Base-by-base conservation (phyloP, 352 stramenopile species). In the Pythium inflatum region DNA sequence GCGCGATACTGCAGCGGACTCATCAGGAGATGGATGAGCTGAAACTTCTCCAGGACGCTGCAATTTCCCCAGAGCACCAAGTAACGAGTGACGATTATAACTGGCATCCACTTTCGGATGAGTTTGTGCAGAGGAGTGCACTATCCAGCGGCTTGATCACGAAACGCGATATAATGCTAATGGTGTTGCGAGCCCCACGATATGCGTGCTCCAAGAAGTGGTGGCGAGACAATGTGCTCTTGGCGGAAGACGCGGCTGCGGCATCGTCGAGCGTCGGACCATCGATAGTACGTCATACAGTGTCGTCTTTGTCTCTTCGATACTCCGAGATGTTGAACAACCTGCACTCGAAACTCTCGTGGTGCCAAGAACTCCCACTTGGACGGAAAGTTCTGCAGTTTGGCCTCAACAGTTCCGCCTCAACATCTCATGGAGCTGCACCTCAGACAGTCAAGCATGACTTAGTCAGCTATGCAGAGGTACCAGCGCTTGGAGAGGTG, bases 101-200 rank as follows among this genome's bases (percentile, higher is more conserved):
- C 50, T 96, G 88, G 88, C 75, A 92, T 28, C 84, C 88, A 28
- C 67, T 96, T 7, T 90, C 88, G 0, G 82, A 91, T 41, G 78
- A 92, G 43, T 94, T 93, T 64, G 85, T 96, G 33, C 85, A 91
- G 43, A 77, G 91, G 41, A 89, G 82, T 59, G 76, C 92, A 2
- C 63, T 96, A 12, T 74, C 79, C 13, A 88, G 70, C 22, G 85
- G 87, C 0, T 87, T 82, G 25, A 76, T 96, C 54, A 92, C 87
- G 0, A 96, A 96, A 63, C 87, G 88, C 16, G 85, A 94, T 49
- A 82, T 96, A 11, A 68, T 94, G 57, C 73, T 76, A 9, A 57
- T 96, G 9, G 51, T 96, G 9, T 62, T 76, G 13, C 85, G 86
- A 33, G 84, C 87, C 30, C 88, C 88, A 24, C 53, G 70, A 54